phyloP scores from a whole-genome alignment of 306 rosid genomes.

The Cucurbita argyrosperma region DNA sequence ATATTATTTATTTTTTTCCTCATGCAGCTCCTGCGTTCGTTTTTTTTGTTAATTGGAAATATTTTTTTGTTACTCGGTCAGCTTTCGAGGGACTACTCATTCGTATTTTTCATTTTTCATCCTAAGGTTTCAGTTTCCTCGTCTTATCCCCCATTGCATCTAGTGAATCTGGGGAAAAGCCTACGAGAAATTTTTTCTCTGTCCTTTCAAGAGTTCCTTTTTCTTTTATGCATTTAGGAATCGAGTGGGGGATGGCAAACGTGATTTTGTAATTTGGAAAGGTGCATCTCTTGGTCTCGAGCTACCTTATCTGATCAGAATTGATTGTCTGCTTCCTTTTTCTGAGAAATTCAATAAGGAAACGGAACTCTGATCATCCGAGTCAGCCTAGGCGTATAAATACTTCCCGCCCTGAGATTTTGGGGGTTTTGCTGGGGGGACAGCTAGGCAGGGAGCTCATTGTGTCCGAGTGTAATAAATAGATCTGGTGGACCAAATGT shows the following conservation, averaged over 20 bases:
- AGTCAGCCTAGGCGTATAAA: background rate
- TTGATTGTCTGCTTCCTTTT: background rate
- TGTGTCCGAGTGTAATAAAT: background rate
- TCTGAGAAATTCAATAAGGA: background rate
- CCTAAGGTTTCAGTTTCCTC: background rate
- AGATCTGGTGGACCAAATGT: background rate
- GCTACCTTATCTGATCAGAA: background rate
- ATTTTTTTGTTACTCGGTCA: background rate
- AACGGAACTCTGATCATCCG: background rate
- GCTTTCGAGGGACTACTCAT: background rate
- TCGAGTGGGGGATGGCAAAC: background rate
- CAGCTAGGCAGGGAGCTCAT: background rate
- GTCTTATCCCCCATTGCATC: background rate
- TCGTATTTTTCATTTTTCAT: background rate
- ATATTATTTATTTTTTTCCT: background rate
- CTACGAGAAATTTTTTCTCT: background rate
- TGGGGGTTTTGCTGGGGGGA: background rate
- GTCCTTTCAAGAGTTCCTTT: background rate
- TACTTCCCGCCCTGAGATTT: background rate
- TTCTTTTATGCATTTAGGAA: background rate
- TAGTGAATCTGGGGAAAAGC: background rate
- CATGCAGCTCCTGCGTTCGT: background rate
- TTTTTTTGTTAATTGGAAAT: background rate
- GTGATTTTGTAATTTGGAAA: background rate
- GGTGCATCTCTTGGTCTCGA: background rate